Evolutionary conservation across 2,329 filamentous ascomycete genomes (phyloP).

Genomic region (Xylaria sp.): DNA sequence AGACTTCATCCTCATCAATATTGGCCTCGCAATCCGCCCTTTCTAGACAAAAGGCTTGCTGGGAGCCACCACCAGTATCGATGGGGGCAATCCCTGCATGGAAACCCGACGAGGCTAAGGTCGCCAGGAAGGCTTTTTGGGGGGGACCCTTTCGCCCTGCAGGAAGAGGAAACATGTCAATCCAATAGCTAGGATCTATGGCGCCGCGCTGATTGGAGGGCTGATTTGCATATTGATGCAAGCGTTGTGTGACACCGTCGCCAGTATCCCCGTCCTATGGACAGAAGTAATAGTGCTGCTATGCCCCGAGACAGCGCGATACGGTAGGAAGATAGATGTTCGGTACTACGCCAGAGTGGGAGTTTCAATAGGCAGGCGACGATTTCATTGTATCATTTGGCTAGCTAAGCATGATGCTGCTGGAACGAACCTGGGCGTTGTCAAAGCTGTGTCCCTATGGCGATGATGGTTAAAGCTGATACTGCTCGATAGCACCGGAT

Average conservation of each 20-base stretch:
- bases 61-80: background rate
- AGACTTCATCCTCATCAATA: background rate
- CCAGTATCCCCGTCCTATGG: slow-evolving; percentile 8
- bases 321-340: background rate
- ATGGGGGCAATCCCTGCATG: background rate
- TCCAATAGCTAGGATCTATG: slow-evolving; percentile 16
- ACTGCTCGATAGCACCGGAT: background rate
- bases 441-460: background rate
- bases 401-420: background rate
- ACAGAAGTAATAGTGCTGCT: background rate
- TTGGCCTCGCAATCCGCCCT: background rate
- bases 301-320: slow-evolving; percentile 13
- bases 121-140: background rate
- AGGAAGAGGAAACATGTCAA: background rate
- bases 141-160: background rate
- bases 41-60: background rate
- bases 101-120: no score
- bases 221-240: slow-evolving; percentile 18
- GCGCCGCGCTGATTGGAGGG: slow-evolving; percentile 34
- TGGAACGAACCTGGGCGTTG: background rate
- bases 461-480: background rate
- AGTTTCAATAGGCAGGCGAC: slow-evolving; percentile 2
- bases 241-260: slow-evolving; percentile 17
- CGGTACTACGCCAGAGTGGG: background rate
- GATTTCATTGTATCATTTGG: background rate